phyloP scores from a whole-genome alignment of 2,329 filamentous ascomycete genomes.

The Xylaria sp. region DNA sequence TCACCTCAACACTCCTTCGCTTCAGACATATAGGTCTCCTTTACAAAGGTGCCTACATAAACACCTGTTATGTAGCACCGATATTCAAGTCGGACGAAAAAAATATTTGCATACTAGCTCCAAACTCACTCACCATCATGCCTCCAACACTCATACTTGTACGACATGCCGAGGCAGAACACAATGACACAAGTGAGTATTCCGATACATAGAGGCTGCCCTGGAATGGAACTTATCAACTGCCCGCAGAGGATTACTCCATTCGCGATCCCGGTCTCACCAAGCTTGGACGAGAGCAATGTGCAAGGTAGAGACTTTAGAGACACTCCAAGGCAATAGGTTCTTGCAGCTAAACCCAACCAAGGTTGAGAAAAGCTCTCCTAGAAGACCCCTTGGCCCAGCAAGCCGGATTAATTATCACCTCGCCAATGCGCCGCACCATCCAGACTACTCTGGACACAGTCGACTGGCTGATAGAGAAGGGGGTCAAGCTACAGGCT shows the following conservation, averaged over 20 bases:
- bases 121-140: constrained; percentile 52
- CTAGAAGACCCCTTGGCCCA: constrained; percentile 54
- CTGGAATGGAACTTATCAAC: constrained; percentile 16
- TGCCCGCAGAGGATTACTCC: constrained; percentile 57
- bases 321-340: no score
- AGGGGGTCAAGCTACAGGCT: constrained; percentile 64
- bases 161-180: constrained; percentile 83
- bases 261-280: constrained; percentile 65
- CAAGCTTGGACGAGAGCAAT: constrained; percentile 62
- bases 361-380: constrained; percentile 56
- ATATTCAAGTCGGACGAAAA: background rate
- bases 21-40: background rate
- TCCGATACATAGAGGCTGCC: background rate
- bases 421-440: constrained; percentile 73
- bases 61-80: background rate
- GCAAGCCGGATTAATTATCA: constrained; percentile 65
- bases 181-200: constrained; percentile 64
- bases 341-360: no score
- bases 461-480: constrained; percentile 68
- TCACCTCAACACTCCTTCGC: background rate
- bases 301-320: constrained; percentile 43
- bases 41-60: background rate
- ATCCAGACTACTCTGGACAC: constrained; percentile 71
- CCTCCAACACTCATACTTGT: constrained; percentile 78
- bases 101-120: background rate